These are phyloP conservation scores for Vaccinium darrowii DNA, from an alignment of 148 eudicot genomes.

Conservation along the genomic window DNA sequence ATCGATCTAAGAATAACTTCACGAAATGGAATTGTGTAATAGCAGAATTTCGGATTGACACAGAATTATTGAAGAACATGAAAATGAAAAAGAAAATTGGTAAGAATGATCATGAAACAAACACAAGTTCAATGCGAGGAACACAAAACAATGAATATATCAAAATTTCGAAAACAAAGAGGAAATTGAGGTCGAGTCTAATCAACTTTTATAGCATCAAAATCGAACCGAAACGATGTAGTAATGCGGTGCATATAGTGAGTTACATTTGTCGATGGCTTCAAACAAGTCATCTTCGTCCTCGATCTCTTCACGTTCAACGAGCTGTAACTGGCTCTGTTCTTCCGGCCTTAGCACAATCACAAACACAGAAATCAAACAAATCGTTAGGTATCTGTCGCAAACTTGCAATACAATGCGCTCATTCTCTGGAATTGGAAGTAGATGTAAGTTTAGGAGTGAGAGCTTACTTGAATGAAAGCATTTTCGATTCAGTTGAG, in stretches of 20 bases:
- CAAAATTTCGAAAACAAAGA: too few species aligned
- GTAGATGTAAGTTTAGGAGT: not conserved
- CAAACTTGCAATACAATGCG: not conserved
- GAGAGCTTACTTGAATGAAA: conserved; percentile 55
- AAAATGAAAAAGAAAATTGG: not conserved
- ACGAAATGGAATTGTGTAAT: not conserved
- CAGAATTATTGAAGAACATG: not conserved
- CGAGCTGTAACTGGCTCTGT: conserved; percentile 72
- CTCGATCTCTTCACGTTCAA: conserved; percentile 80
- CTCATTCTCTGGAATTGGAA: conserved; percentile 10
- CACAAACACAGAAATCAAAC: conserved; percentile 15
- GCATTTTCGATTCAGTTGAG: conserved; percentile 32
- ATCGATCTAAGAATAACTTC: not conserved
- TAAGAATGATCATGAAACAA: too few species aligned
- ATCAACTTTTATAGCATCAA: too few species aligned
- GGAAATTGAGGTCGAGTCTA: too few species aligned
- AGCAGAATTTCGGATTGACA: not conserved
- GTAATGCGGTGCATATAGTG: not conserved
- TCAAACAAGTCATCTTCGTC: conserved; percentile 89
- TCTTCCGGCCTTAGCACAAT: conserved; percentile 60
- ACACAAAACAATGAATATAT: too few species aligned
- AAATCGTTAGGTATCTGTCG: not conserved
- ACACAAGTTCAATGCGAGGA: not conserved
- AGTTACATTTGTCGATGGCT: conserved; percentile 72
- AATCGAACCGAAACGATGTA: not conserved